A percentile compares a stretch with the other conserved stretches of the same genome.
Conservation (phyloP, 768 basidiomycete species). For the Kwoniella sp. region DNA sequence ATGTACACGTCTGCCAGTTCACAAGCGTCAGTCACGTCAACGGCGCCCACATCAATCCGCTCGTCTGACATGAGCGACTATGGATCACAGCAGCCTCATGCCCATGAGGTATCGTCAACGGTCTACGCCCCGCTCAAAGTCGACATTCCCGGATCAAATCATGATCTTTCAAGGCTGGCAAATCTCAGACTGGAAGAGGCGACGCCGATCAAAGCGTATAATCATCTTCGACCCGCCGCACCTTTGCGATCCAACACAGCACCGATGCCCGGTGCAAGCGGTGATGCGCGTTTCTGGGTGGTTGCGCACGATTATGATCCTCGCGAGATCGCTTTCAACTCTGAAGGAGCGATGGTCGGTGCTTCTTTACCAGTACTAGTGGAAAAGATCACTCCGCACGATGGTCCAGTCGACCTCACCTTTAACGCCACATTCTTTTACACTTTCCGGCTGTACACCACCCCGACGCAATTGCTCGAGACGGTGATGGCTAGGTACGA, state of each 20-base stretch:
- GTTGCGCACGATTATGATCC: slow-evolving; percentile 69
- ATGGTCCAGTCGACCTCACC: slow-evolving; percentile 80
- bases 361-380: slow-evolving; percentile 85
- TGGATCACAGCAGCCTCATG: not conserved
- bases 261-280: slow-evolving; percentile 24
- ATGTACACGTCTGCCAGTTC: slow-evolving; percentile 27
- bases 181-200: slow-evolving; percentile 3
- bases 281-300: slow-evolving; percentile 49
- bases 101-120: slow-evolving; percentile 3
- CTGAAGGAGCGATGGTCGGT: slow-evolving; percentile 84
- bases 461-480: slow-evolving; percentile 73
- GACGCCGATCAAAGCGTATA: not conserved
- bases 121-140: slow-evolving; percentile 23
- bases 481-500: slow-evolving; percentile 82
- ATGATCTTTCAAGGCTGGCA: slow-evolving; percentile 1
- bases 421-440: slow-evolving; percentile 91
- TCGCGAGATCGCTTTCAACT: slow-evolving; percentile 85
- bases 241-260: slow-evolving; percentile 29
- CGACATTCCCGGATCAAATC: slow-evolving; percentile 8
- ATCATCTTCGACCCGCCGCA: slow-evolving; percentile 10
- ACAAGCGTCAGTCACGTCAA: slow-evolving; percentile 7
- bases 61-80: slow-evolving; percentile 17
- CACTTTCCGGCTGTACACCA: slow-evolving; percentile 89
- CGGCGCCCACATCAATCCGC: slow-evolving; percentile 14
- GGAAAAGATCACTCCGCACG: slow-evolving; percentile 97